Base-by-base conservation (phyloP, 306 rosid genomes). In the Vachellia pachyceras region DNA sequence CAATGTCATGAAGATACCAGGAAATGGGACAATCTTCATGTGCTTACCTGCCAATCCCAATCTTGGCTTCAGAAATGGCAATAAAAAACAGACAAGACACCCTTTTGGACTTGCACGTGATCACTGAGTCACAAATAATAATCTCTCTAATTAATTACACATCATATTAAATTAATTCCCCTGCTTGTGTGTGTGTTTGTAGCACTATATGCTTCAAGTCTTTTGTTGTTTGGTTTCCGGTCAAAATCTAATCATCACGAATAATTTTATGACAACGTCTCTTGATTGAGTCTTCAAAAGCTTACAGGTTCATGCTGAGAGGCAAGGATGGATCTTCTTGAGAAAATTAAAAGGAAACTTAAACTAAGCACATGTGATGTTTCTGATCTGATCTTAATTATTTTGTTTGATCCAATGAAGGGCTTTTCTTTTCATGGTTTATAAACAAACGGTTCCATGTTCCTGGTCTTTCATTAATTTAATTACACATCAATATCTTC, bases 11-110 rank as follows among this genome's bases (percentile, higher is more conserved):
- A 52, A 86, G 87, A 42, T 46, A 81, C 78, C 77, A 77, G 20
- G 45, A 76, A 71, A 44, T 52, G 72, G 25, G 78, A 85, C 89
- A 81, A 82, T 57, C 82, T 42, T 86, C 92, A 88, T 76, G 89
- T 89, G 96, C 90, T 57, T 33, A 39, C 49, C 84, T 86, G 84
- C 79, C 78, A 79, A 84, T 82, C 80, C 84, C 79, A 52, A 86
- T 74, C 85, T 78, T 80, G 33, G 45, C 75, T 64, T 82, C 69
- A 45, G 25, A 77, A 77, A 64, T 75, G 29, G 50, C n/a, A 66
- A 66, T 68, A 74, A 39, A 44, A 61, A 73, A 39, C 9, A 76
- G 72, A 85, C 77, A 69, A 75, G 87, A 88, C 88, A 77, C 83
- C 46, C 83, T 70, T 81, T 87, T 78, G 80, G 80, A 78, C 37